Base-by-base conservation (phyloP, 768 basidiomycete genomes). In the Boletus pseudopeckii region DNA sequence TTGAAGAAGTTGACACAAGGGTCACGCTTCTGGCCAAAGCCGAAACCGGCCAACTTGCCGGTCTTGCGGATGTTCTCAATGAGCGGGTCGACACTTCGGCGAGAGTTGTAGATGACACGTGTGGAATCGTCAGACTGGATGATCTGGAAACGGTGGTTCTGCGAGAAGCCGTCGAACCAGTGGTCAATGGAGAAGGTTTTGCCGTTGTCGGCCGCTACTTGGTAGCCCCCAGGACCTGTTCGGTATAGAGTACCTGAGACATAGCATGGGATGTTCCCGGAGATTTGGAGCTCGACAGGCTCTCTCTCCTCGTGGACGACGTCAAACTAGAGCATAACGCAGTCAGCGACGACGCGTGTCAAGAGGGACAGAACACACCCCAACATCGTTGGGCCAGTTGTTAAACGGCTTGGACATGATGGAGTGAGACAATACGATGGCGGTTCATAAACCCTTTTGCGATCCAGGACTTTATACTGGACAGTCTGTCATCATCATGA, bases 81-180 rank as follows among this genome's bases (percentile, higher is more conserved):
- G 22, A 69, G 55, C 0, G 63, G 65, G 32, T 67, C 68, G 14
- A 64, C 52, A 17, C 67, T 66, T 11, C 60, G 61, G 53, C 69
- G 72, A 32, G 68, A 74, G 37, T 65, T 67, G 58, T 76, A 76
- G 30, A 65, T 49, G 30, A 75, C 71, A 1, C 60, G 68, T 6
- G 67, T 60, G 15, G 57, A 39, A 2, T 26, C 20, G 18, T 52
- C 62, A 0, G 65, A 51, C 40, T 70, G 58, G 26, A 62, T 56
- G 60, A 76, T 73, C 51, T 74, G 69, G 60, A 76, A 75, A 45
- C 71, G 69, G 53, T 76, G 74, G 58, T 69, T 69, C 55, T 72
- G 66, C 17, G 70, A 66, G 44, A 76, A 68, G 26, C 75, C 75
- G 47, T 76, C 75, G 50, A 76, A 76, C 75, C 74, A 73, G 45